phyloP scores from a whole-genome alignment of 2,329 filamentous ascomycete genomes.

The Pseudopyricularia javanii region DNA sequence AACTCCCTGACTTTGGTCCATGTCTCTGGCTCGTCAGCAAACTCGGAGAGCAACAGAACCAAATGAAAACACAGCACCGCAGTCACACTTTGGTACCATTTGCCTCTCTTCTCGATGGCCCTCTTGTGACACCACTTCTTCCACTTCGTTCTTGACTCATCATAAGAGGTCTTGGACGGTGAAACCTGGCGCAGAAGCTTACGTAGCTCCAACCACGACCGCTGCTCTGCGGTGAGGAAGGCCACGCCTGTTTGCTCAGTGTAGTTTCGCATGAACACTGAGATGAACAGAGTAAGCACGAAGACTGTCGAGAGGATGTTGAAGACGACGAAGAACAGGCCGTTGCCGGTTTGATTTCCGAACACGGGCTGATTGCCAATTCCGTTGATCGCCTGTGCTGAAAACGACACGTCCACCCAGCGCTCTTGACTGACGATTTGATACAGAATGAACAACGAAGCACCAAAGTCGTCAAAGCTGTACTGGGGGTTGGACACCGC shows the following conservation, averaged over 20 bases:
- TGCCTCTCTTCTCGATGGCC: conserved; percentile 85
- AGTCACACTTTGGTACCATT: conserved; percentile 80
- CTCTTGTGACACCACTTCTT: conserved; percentile 91
- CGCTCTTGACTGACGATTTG: conserved; percentile 98
- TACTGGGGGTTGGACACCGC: conserved; percentile 72
- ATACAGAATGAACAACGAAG: conserved; percentile 89
- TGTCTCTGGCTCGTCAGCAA: conserved; percentile 56
- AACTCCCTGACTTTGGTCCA: conserved; percentile 64
- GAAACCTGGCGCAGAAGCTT: conserved; percentile 89
- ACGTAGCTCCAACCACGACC: conserved; percentile 89
- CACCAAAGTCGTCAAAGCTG: conserved; percentile 90
- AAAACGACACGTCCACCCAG: conserved; percentile 88
- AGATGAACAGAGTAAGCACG: conserved; percentile 92
- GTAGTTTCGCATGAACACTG: conserved; percentile 99
- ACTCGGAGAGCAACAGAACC: conserved; percentile 73
- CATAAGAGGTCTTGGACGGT: conserved; percentile 82
- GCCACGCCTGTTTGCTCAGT: conserved; percentile 97
- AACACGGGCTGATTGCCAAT: conserved; percentile 58
- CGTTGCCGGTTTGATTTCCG: conserved; percentile 67
- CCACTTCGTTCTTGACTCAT: conserved; percentile 64
- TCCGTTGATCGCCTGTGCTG: conserved; percentile 70
- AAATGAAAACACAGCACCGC: conserved; percentile 70
- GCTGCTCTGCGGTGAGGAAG: conserved; percentile 87
- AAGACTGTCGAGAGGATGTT: conserved; percentile 95
- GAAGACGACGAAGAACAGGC: conserved; percentile 89